These are phyloP conservation scores for Elymus sibiricus DNA, from an alignment of 176 grass and related monocot genomes.

Conservation along the genomic window DNA sequence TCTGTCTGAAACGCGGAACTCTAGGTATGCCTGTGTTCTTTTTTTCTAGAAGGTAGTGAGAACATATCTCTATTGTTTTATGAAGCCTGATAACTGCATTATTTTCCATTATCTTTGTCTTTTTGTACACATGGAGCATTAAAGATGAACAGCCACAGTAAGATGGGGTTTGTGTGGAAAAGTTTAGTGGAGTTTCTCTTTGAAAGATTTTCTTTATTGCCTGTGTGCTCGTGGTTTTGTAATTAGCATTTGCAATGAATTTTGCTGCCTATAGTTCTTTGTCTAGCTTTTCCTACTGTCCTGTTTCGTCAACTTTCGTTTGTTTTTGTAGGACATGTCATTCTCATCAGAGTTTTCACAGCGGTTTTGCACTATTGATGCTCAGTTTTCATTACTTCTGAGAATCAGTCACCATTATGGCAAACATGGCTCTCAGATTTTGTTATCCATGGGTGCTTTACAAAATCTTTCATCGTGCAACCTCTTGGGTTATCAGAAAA, in stretches of 20 bases:
- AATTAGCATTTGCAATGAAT: neutral
- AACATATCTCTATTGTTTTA: conserved; percentile 1
- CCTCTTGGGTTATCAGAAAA: conserved; percentile 49
- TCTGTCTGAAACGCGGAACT: neutral
- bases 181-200: neutral
- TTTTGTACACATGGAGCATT: neutral
- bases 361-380: conserved; percentile 70
- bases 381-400: conserved; percentile 82
- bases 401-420: conserved; percentile 90
- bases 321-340: conserved; percentile 50
- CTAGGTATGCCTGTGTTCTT: neutral
- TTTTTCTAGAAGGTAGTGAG: neutral
- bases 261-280: neutral
- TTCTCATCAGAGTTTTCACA: conserved; percentile 67
- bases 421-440: conserved; percentile 87
- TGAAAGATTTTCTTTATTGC: conserved; percentile 10
- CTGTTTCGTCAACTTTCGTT: conserved; percentile 18
- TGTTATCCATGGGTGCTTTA: conserved; percentile 82
- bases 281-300: conserved; percentile 3
- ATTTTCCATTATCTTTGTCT: conserved; percentile 14
- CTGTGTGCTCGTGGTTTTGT: neutral
- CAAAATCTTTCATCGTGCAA: conserved; percentile 86
- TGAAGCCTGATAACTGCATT: neutral
- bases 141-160: neutral
- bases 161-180: neutral